Base-by-base conservation (phyloP, 495 filamentous ascomycete species). In the Neurospora tetrasperma region DNA sequence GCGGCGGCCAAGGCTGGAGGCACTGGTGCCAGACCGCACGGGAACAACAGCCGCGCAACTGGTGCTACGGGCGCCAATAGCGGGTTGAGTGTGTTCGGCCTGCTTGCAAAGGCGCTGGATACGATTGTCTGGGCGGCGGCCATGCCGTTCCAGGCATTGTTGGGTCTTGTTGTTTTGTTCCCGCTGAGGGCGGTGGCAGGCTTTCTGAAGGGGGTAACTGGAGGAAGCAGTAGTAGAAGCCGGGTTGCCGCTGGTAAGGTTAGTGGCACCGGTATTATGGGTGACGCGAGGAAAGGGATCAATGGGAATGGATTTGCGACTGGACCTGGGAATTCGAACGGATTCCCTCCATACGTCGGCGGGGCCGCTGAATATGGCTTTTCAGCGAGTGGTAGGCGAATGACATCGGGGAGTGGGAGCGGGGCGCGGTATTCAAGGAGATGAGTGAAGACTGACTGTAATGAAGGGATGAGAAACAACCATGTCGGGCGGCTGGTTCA, bases 1-100 rank as follows among this genome's bases (percentile, higher is more conserved):
- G 90, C 90, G 0, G 93, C 90, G 7, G 86, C 87, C 0, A 90
- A 92, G 79, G 86, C 86, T 70, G 69, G 42, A 39, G 23, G 72
- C 14, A 18, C 46, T 31, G 41, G 70, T 18, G 23, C 23, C 20
- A 27, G 40, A 31, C 41, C 23, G 23, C 39, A 46, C 8, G 23
- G 39, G 18, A 43, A 46, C 41, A 38, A n/a, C 46, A 46, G 16
- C 27, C 62, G 46, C 42, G 44, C 31, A 14, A 62, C 31, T 27
- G 20, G 48, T 59, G 11, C 20, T 59, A 31, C 20, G 66, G 40
- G 66, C 66, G 35, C 38, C n/a, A 23, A 14, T 41, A 23, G 20
- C 38, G 71, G 66, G 16, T 41, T 41, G 7, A 31, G 27, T 4
- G 1, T 39, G 66, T 35, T 68, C 42, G 68, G 31, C 35, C n/a